Conservation (phyloP, 1,284 basidiomycete species). For the Somion occarium region DNA sequence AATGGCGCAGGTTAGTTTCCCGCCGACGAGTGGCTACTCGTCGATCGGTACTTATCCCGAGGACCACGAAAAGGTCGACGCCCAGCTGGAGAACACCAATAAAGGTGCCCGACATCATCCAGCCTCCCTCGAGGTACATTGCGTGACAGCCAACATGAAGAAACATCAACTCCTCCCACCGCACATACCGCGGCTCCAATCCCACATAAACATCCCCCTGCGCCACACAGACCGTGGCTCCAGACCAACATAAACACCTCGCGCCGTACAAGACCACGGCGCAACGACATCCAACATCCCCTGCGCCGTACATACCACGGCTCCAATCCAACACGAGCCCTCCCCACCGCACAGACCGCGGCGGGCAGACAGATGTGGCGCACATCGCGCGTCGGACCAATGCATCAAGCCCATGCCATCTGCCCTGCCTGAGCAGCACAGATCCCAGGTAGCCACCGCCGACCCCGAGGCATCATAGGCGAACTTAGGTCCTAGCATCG, state of each 20-base stretch:
- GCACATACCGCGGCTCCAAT: neutral
- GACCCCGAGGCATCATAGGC: neutral
- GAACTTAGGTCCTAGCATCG: neutral
- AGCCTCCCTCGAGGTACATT: neutral
- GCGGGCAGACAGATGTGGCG: neutral
- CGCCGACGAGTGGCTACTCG: neutral
- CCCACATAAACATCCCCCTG: neutral
- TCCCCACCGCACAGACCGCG: neutral
- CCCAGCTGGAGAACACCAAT: neutral
- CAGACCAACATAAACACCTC: neutral
- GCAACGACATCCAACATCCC: neutral
- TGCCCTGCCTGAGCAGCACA: neutral
- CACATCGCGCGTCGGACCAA: no score
- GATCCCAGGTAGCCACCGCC: neutral
- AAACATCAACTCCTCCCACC: neutral
- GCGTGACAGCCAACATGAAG: no score
- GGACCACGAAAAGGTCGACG: neutral
- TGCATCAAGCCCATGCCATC: neutral
- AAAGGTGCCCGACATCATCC: neutral
- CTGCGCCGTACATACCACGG: neutral
- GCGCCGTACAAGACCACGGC: neutral
- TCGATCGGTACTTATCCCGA: neutral
- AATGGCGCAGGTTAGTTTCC: neutral
- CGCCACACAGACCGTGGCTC: neutral
- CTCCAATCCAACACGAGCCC: neutral